Evolutionary conservation across 2,329 filamentous ascomycete species (phyloP), one percentile per base, ranked within the genome.

Genomic region (Pseudocercospora eumusae): DNA sequence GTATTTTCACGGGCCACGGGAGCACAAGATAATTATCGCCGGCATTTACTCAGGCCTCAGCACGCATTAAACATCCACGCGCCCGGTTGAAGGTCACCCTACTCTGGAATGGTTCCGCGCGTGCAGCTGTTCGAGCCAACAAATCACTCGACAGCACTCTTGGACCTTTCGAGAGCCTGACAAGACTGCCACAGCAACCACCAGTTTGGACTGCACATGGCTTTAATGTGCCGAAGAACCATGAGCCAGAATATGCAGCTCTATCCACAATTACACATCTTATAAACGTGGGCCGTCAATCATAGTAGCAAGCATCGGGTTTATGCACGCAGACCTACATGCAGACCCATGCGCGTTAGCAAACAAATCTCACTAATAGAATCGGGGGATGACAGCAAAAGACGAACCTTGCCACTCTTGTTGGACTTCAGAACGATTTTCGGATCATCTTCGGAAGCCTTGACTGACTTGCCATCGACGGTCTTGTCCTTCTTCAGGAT

Each of bases 241-340:
- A 31, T 21, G 2, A 45, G 42, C 8, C 15, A 18, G 42, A 18
- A 45, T 21, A 8, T 18, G 18, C 42, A 21, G 42, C 45, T 13
- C 11, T 18, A 23, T 13, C 21, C 7, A 49, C 4, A 23, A 49
- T 23, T 21, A 25, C 45, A 27, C 7, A 49, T 10, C 1, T 21
- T 15, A 18, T 23, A 28, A 25, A 36, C 20, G 11, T 25, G n/a
- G 55, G 18, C 55, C 47, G 56, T 61, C 36, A 77, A 52, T 78
- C 78, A 63, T 78, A 80, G 62, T 75, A 79, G 56, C 78, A 76
- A 31, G 73, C 75, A 20, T 79, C 76, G 3, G 77, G 75, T 70
- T 79, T 79, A 57, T 80, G 77, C 55, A 80, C 76, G 31, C 73
- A 75, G 27, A 49, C 45, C 45, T 49, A 23, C 4, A 21, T 25